Conservation (phyloP, 495 filamentous ascomycete species). For the Penicillium nucicola region DNA sequence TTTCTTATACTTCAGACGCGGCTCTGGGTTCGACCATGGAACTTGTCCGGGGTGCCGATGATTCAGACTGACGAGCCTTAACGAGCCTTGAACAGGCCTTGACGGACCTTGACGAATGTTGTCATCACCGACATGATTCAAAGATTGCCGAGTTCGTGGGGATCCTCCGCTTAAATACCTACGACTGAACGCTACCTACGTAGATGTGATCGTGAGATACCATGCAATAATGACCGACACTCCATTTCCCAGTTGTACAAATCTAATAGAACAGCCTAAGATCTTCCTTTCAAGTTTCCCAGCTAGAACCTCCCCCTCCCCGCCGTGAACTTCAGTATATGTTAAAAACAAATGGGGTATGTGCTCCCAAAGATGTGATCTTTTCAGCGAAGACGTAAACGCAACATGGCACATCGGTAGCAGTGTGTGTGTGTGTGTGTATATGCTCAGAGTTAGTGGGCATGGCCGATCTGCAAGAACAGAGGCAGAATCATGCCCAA, state of each 20-base stretch:
- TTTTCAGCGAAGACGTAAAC: not conserved
- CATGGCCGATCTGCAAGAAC: slow-evolving; percentile 86
- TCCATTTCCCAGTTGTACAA: slow-evolving; percentile 13
- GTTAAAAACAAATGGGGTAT: slow-evolving; percentile 8
- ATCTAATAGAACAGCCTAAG: slow-evolving; percentile 13
- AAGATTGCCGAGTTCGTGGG: slow-evolving; percentile 14
- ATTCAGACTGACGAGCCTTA: slow-evolving; percentile 35
- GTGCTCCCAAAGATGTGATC: not conserved
- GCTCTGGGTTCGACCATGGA: slow-evolving; percentile 28
- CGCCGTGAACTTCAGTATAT: not conserved
- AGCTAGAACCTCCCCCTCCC: no score
- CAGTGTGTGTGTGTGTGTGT: not conserved
- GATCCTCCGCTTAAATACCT: slow-evolving; percentile 20
- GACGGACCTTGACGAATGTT: slow-evolving; percentile 34
- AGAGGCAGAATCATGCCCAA: slow-evolving; percentile 88
- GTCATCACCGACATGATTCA: slow-evolving; percentile 31
- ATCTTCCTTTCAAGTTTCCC: slow-evolving; percentile 1
- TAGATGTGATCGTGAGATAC: slow-evolving; percentile 29
- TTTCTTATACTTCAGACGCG: no score
- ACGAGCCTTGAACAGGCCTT: no score
- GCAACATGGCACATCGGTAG: not conserved
- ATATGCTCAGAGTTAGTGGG: no score
- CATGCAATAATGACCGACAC: slow-evolving; percentile 33
- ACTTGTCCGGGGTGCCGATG: slow-evolving; percentile 15
- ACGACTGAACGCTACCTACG: slow-evolving; percentile 23